These are phyloP conservation scores for Sarocladium strictum DNA, from an alignment of 2,329 filamentous ascomycete species.

Conservation along the genomic window DNA sequence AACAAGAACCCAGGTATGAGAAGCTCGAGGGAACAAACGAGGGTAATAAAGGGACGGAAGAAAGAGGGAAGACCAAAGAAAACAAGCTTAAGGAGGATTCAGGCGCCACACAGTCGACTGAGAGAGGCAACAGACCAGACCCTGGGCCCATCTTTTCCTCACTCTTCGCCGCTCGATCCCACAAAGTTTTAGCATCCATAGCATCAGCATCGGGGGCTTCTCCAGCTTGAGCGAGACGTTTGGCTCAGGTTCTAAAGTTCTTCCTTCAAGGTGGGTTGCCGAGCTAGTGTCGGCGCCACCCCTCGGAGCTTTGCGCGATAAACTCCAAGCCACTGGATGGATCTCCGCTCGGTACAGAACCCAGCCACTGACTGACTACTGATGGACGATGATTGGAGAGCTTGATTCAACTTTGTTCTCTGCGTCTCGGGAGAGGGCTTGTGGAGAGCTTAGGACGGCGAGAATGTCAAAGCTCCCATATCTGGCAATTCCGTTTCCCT, in stretches of 20 bases:
- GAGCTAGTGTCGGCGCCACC: not conserved
- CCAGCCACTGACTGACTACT: too few relatives aligned
- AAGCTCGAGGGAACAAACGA: too few relatives aligned
- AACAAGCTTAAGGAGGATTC: not conserved
- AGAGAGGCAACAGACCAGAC: not conserved
- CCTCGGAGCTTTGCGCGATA: not conserved
- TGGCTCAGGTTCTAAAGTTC: not conserved
- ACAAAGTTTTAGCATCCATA: not conserved
- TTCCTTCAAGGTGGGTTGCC: not conserved
- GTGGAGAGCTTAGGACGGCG: not conserved
- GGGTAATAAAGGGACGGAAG: not conserved
- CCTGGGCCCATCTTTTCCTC: not conserved
- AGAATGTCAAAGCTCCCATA: too few relatives aligned
- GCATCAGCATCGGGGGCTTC: not conserved
- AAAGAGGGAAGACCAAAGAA: not conserved
- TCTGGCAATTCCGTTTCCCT: not conserved
- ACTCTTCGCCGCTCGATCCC: not conserved
- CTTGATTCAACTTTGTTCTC: too few relatives aligned
- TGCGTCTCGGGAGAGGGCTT: not conserved
- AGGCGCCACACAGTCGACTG: not conserved
- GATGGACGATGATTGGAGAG: not conserved
- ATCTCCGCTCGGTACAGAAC: not conserved
- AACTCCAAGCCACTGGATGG: not conserved
- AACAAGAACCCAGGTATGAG: not conserved
- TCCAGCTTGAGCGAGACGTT: not conserved